Conservation (phyloP, 768 basidiomycete species). For the Naganishia vishniacii region DNA sequence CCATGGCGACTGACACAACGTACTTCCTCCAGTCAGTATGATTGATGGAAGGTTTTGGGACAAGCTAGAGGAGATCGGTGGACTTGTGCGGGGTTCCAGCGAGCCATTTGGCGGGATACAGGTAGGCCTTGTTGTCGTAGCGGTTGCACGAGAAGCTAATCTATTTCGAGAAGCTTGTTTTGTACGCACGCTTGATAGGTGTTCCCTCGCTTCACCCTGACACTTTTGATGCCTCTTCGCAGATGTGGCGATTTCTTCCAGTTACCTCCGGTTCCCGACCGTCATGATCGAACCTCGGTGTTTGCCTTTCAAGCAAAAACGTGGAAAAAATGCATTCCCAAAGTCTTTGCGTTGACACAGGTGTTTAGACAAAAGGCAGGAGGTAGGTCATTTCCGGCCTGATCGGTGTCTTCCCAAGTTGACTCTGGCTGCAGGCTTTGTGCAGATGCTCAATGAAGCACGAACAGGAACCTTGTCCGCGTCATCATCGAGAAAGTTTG, state of each 20-base stretch:
- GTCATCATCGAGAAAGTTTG: slow-evolving; percentile 6
- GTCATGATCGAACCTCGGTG: slow-evolving; percentile 15
- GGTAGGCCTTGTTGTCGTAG: neutral
- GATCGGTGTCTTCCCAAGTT: neutral
- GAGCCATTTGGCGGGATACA: slow-evolving; percentile 26
- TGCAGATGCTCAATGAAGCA: slow-evolving; percentile 26
- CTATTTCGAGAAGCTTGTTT: slow-evolving; percentile 7
- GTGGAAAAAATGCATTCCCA: slow-evolving; percentile 15
- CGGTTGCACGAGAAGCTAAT: neutral
- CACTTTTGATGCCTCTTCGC: too few relatives aligned
- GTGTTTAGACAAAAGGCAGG: slow-evolving; percentile 24
- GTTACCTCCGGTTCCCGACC: slow-evolving; percentile 25
- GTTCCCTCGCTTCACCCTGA: neutral
- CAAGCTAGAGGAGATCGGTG: slow-evolving; percentile 21
- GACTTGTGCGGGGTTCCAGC: neutral
- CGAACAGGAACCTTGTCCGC: slow-evolving; percentile 15
- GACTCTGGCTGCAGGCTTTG: slow-evolving; percentile 9
- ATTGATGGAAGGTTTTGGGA: slow-evolving; percentile 28
- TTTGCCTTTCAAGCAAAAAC: slow-evolving; percentile 26
- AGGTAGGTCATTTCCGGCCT: slow-evolving; percentile 2
- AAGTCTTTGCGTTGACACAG: slow-evolving; percentile 14
- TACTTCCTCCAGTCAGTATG: slow-evolving; percentile 26
- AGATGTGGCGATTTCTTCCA: slow-evolving; percentile 26
- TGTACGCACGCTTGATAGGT: slow-evolving; percentile 5
- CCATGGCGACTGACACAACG: too few relatives aligned